Conservation (phyloP, 257 asterid genomes). For the Paulownia fortunei region DNA sequence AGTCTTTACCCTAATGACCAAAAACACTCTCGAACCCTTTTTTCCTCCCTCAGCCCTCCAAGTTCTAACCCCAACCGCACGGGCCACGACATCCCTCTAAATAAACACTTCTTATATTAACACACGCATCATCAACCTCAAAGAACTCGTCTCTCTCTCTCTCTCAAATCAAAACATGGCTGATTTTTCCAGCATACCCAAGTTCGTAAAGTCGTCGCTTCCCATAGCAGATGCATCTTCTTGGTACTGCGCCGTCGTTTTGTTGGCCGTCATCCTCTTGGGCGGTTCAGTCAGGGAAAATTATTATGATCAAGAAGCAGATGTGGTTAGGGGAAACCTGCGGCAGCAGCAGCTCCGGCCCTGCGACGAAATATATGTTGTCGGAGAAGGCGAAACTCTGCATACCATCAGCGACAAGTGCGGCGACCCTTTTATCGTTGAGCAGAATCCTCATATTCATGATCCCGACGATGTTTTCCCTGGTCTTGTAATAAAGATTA, state of each 20-base stretch:
- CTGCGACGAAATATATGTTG: conserved; percentile 49
- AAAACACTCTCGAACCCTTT: background rate
- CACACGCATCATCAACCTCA: background rate
- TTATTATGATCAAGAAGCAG: conserved; percentile 14
- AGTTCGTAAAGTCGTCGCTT: background rate
- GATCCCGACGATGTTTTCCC: conserved; percentile 56
- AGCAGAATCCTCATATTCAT: conserved; percentile 50
- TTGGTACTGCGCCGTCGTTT: conserved; percentile 45
- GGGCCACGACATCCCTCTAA: background rate
- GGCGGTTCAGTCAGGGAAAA: conserved; percentile 30
- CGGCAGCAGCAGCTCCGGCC: conserved; percentile 21
- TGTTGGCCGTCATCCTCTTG: conserved; percentile 37
- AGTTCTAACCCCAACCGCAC: background rate
- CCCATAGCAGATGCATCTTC: conserved; percentile 40
- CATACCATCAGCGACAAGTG: conserved; percentile 57
- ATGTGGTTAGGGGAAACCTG: conserved; percentile 10
- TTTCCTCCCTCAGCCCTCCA: background rate
- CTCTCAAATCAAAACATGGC: conserved; percentile 7
- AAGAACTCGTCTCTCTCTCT: background rate
- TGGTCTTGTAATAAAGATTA: conserved; percentile 50
- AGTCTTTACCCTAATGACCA: background rate
- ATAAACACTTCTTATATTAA: background rate
- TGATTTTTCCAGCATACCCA: background rate
- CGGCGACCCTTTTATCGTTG: conserved; percentile 49
- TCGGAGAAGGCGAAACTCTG: conserved; percentile 50